Base-by-base conservation (phyloP, 352 stramenopile genomes). In the Thraustotheca clavata region DNA sequence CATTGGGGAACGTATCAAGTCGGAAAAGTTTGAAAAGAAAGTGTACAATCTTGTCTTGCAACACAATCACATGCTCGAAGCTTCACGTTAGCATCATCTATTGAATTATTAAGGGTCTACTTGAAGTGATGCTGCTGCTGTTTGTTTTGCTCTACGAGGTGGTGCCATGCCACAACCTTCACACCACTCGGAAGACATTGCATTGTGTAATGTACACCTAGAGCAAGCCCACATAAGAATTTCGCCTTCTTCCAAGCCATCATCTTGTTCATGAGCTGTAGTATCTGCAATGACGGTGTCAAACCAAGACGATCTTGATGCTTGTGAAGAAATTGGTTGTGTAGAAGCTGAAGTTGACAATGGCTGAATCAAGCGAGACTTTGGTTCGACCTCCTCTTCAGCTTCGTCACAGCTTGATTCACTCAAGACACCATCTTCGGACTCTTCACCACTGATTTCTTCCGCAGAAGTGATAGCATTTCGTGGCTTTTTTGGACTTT, bases 1-100 rank as follows among this genome's bases (percentile, higher is more conserved):
- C 18, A 79, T 92, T 24, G 83, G 83, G 60, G 83, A 94, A 70
- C 80, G 83, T 16, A 86, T 92, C 69, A 84, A 73, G 47, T 94
- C 83, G 18, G 76, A 77, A 49, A 79, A 67, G 8, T 94, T 94
- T 48, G 81, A 94, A 54, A 90, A 86, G 50, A 84, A 80, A 48
- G 76, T 94, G 46, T 83, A 76, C 14, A 82, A 75, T 52, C 80
- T 92, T 59, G 81, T 91, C 41, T 69, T 83, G 38, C 73, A 91
- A 71, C 79, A 92, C 55, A 90, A 89, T 54, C 35, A 49, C 7
- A 39, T 31, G 0, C 3, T 52, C 18, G 57, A 65, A 54, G 57
- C 14, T 22, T 31, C 50, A 20, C 57, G 38, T 38, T 65, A 65
- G 52, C n/a, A 27, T 55, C 29, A 20, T 18, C 20, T 43, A 43